Percentiles rank a stretch among this genome's conserved stretches.
Evolutionary conservation across 257 asterid genomes (phyloP).

Genomic region (Coffea eugenioides): DNA sequence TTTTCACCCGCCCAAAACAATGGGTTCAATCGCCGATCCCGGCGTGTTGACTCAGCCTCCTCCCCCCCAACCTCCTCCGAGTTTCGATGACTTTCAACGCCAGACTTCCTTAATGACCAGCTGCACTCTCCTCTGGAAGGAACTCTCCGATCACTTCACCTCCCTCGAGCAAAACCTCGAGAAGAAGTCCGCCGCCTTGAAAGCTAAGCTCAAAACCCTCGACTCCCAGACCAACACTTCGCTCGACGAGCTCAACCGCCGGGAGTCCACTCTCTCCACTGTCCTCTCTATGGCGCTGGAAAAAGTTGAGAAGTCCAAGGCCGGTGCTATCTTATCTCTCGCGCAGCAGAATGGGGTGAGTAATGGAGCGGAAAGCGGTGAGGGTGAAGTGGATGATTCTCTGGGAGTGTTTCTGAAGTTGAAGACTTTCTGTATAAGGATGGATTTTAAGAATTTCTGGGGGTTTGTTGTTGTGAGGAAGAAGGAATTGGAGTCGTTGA

Average conservation of each 20-base stretch:
- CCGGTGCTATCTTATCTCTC: slow-evolving; percentile 16
- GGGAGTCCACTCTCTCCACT: slow-evolving; percentile 65
- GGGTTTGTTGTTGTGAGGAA: slow-evolving; percentile 57
- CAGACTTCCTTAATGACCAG: slow-evolving; percentile 97
- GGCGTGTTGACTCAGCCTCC: slow-evolving; percentile 59
- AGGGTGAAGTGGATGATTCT: slow-evolving; percentile 64
- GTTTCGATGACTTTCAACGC: slow-evolving; percentile 95
- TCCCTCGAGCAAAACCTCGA: slow-evolving; percentile 80
- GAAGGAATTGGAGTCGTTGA: slow-evolving; percentile 73
- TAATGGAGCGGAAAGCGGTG: slow-evolving; percentile 12
- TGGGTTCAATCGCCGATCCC: slow-evolving; percentile 97
- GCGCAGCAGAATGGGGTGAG: neutral
- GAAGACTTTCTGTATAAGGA: slow-evolving; percentile 50
- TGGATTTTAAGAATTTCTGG: slow-evolving; percentile 81
- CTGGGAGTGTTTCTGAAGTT: slow-evolving; percentile 59
- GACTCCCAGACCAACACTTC: slow-evolving; percentile 57
- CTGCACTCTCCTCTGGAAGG: slow-evolving; percentile 98
- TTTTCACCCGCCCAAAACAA: slow-evolving; percentile 17
- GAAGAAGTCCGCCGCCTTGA: slow-evolving; percentile 62
- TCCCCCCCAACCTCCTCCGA: slow-evolving; percentile 49
- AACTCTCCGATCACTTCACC: slow-evolving; percentile 92
- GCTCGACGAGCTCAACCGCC: slow-evolving; percentile 55
- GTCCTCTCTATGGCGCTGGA: slow-evolving; percentile 57
- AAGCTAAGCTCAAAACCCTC: slow-evolving; percentile 47
- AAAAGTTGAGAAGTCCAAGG: slow-evolving; percentile 29